A percentile compares a stretch with the other conserved stretches of the same genome.
Conservation (phyloP, 2,329 filamentous ascomycete species). For the Scedosporium dehoogii region DNA sequence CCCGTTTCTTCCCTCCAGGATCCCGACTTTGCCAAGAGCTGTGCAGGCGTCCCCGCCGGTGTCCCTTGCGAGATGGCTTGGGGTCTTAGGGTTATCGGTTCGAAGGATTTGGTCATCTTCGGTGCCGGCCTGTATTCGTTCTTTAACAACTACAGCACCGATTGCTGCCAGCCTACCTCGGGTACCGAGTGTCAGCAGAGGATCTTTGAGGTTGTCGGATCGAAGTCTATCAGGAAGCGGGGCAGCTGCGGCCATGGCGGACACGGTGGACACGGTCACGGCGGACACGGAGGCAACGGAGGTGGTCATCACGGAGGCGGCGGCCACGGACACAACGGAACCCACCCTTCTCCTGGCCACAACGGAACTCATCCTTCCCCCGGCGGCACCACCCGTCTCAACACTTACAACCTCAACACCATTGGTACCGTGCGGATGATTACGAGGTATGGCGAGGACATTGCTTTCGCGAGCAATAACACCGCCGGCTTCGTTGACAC, state of each 20-base stretch:
- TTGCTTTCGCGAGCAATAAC: constrained; percentile 27
- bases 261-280: constrained; percentile 18
- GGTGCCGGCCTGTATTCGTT: constrained; percentile 60
- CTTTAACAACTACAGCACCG: constrained; percentile 52
- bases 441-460: constrained; percentile 20
- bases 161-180: constrained; percentile 31
- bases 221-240: constrained; percentile 6
- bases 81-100: constrained; percentile 52
- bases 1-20: constrained; percentile 32
- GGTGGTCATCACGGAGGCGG: constrained; percentile 13
- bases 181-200: constrained; percentile 35
- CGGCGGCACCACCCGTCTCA: background rate
- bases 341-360: background rate
- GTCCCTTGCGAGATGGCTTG: constrained; percentile 47
- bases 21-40: constrained; percentile 40
- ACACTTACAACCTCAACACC: constrained; percentile 35
- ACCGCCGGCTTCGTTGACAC: constrained; percentile 27
- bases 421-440: constrained; percentile 32
- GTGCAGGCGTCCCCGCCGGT: constrained; percentile 20
- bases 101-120: constrained; percentile 45
- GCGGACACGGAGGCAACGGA: constrained; percentile 17
- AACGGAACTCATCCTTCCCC: background rate
- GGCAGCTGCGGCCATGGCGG: constrained; percentile 16
- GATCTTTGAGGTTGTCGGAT: constrained; percentile 23
- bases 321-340: constrained; percentile 10